Evolutionary conservation across 352 stramenopile genomes (phyloP), one percentile per base, ranked within the genome.

Genomic region (Globisporangium camurandrum): DNA sequence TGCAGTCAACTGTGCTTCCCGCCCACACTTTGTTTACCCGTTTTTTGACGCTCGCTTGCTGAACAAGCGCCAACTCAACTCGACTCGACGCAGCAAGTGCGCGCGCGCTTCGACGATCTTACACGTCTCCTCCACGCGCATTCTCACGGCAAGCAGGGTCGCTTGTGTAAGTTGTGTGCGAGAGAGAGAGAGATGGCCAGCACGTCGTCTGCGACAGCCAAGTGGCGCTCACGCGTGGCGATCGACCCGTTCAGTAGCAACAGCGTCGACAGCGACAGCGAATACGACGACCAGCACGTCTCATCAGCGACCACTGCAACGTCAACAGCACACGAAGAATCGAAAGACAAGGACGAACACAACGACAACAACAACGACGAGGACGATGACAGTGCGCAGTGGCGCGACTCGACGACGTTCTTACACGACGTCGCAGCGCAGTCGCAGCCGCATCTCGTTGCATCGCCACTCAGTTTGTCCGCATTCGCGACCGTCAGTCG

Each of bases 191-290:
- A 36, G 17, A 57, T 46, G 51, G 26, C 33, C 4, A 3, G 30
- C 34, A 36, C 27, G 51, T 48, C 59, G 27, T 37, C 39, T 26
- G 11, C 50, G 30, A 52, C 36, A 9, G 26, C 52, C 37, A 78
- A 75, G 48, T 73, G 63, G 66, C 30, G 46, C 16, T 40, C 52
- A 33, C 63, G 62, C 24, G 49, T 59, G 20, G 54, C 66, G 4
- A 22, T 38, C 3, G 56, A 71, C 41, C 60, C 66, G 38, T 67
- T 79, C 44, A 14, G n/a, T 26, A 20, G 22, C 17, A 27, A 49
- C 16, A 14, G 8, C 19, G 28, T 22, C 19, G 31, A 33, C 10
- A 27, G 19, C 38, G 26, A 24, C 31, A 49, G 33, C 34, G 53
- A 54, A 38, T 46, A 34, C 6, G 46, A 40, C 20, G 46, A 67